Base-by-base conservation (phyloP, 2,329 filamentous ascomycete species). In the Rutstroemia sydowiana region DNA sequence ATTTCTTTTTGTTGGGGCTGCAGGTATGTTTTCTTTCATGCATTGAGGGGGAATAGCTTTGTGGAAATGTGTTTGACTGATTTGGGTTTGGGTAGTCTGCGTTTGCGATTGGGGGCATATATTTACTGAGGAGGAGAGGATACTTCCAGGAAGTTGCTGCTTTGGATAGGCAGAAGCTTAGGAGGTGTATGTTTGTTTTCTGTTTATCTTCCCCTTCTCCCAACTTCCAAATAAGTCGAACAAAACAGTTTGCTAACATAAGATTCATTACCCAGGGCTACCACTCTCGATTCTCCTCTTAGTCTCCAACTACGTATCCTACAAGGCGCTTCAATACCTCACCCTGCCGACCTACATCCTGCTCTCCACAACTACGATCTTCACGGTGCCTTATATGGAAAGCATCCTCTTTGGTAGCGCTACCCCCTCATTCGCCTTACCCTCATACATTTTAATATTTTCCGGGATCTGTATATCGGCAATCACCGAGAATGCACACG, bases 261-360 rank as follows among this genome's bases (percentile, higher is more conserved):
- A n/a, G n/a, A n/a, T n/a, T n/a, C 6, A 16, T 14, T 23, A 23
- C 34, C 9, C 49, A 52, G 49, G 49, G 49, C 36, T 52, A 13
- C 49, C 49, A 20, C 21, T 52, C n/a, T 39, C 49, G 2, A 28
- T 52, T 18, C 10, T 52, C 26, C 43, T 47, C 8, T 34, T 52
- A 18, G 34, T 48, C 9, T 47, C 44, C 8, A 48, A 48, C 32
- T 52, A 52, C 16, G 26, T 52, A 20, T 47, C 43, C 13, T 48
- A 47, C 3, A 52, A 48, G 30, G 49, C 49, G 21, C 49, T 52
- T 13, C 49, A 52, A 42, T 52, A 21, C 21, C 44, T 52, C n/a
- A 40, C 49, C n/a, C 31, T 52, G 16, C 49, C 49, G 26, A 47
- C 49, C 18, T 52, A 42, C 36, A 52, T 52, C 23, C 43, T 52